A percentile compares a stretch with the other conserved stretches of the same genome.
These are phyloP conservation scores for Nowakowskiella sp. DNA, from an alignment of 192 early-diverging fungal genomes.

Conservation along the genomic window DNA sequence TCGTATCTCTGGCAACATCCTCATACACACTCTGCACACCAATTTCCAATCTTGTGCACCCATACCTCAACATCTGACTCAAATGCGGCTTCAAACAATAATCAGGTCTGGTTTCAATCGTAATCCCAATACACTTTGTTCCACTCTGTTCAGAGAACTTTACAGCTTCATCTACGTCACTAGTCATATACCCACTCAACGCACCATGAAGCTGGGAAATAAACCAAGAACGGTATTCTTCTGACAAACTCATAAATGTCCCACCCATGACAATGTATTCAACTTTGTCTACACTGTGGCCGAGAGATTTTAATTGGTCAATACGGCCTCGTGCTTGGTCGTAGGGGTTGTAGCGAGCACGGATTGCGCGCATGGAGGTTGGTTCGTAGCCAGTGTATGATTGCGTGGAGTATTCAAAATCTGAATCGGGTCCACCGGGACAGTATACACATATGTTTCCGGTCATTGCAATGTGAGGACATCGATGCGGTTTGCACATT, in stretches of 20 bases:
- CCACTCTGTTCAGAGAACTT: constrained; percentile 91
- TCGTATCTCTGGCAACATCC: constrained; percentile 98
- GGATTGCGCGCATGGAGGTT: constrained; percentile 96
- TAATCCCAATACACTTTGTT: constrained; percentile 98
- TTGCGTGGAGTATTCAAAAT: constrained; percentile 99
- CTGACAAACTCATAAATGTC: constrained; percentile 94
- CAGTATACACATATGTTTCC: constrained; percentile 99
- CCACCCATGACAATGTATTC: constrained; percentile 99
- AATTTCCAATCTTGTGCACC: constrained; percentile 95
- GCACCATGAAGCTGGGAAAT: constrained; percentile 95
- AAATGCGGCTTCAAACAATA: constrained; percentile 97
- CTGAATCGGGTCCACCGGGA: constrained; percentile 96
- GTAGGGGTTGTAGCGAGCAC: constrained; percentile 94
- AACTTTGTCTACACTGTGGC: constrained; percentile 93
- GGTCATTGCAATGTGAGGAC: constrained; percentile 98
- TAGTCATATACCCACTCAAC: constrained; percentile 82
- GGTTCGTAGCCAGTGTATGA: constrained; percentile 99
- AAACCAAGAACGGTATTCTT: constrained; percentile 97
- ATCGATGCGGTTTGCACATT: constrained; percentile 95
- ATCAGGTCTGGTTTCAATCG: constrained; percentile 97
- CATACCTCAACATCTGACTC: constrained; percentile 96
- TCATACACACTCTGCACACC: constrained; percentile 99
- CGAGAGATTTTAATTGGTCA: constrained; percentile 86
- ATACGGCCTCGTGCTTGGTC: constrained; percentile 92
- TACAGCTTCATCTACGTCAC: constrained; percentile 95